These are phyloP conservation scores for Aureobasidium sp. DNA, from an alignment of 2,329 filamentous ascomycete species.

Conservation along the genomic window DNA sequence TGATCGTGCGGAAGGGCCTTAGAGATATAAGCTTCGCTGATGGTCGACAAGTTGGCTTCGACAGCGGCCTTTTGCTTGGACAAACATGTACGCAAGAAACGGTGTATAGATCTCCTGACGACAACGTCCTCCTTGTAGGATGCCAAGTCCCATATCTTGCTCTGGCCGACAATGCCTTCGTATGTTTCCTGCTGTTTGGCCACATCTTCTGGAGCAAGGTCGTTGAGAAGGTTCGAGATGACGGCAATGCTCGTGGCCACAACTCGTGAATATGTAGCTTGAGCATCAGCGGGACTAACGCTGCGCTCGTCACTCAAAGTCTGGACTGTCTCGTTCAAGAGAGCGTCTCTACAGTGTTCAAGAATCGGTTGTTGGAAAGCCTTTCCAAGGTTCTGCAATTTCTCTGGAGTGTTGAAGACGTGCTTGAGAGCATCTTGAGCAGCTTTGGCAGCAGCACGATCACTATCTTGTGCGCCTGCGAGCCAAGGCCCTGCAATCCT, in stretches of 20 bases:
- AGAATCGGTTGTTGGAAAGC: constrained; percentile 75
- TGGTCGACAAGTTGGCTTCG: constrained; percentile 41
- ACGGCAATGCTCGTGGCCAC: constrained; percentile 52
- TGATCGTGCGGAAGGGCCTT: constrained; percentile 70
- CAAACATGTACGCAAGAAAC: constrained; percentile 46
- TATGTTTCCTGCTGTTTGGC: constrained; percentile 56
- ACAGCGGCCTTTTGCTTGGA: constrained; percentile 36
- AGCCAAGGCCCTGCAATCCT: constrained; percentile 84
- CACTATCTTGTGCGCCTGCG: constrained; percentile 78
- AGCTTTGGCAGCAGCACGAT: constrained; percentile 67
- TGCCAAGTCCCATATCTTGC: constrained; percentile 53
- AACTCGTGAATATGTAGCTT: constrained; percentile 78
- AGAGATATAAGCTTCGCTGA: constrained; percentile 63
- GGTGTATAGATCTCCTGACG: constrained; percentile 52
- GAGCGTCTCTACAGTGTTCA: constrained; percentile 71
- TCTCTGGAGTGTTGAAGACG: constrained; percentile 75
- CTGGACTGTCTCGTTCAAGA: constrained; percentile 66
- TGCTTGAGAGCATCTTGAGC: constrained; percentile 67
- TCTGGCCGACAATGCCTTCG: constrained; percentile 57
- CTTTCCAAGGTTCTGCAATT: constrained; percentile 67
- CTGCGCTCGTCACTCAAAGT: constrained; percentile 86
- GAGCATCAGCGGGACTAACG: constrained; percentile 74
- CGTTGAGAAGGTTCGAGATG: constrained; percentile 46
- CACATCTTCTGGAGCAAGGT: constrained; percentile 44
- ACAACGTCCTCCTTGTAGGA: constrained; percentile 47